Conservation (phyloP, 805 yeast genomes). For the Cyberlindnera saturnus region DNA sequence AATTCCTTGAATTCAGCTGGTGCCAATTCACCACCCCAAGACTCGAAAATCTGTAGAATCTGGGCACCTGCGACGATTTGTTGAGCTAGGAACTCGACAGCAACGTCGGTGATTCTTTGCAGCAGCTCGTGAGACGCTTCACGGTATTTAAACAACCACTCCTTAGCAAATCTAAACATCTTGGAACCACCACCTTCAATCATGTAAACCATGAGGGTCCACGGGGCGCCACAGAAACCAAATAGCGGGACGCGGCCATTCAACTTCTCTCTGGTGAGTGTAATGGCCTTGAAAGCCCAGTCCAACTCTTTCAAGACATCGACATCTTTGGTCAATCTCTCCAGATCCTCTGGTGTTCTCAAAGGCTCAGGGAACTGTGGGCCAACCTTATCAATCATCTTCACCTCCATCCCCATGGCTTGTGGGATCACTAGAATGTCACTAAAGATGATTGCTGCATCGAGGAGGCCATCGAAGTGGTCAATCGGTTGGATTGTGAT, state of each 20-base stretch:
- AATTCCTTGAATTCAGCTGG: constrained; percentile 85
- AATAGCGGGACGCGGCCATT: constrained; percentile 88
- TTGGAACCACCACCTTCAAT: constrained; percentile 96
- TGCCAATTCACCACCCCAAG: constrained; percentile 97
- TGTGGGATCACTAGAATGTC: constrained; percentile 96
- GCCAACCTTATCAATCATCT: constrained; percentile 91
- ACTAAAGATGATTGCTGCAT: constrained; percentile 95
- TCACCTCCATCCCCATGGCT: constrained; percentile 94
- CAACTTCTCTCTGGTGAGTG: constrained; percentile 79
- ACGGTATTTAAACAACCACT: constrained; percentile 84
- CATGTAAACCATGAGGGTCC: constrained; percentile 96
- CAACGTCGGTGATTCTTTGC: constrained; percentile 77
- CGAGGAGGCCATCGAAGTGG: constrained; percentile 82
- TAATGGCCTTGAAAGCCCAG: constrained; percentile 95
- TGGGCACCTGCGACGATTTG: constrained; percentile 98
- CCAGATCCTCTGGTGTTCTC: constrained; percentile 63
- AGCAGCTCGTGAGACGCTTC: constrained; percentile 64
- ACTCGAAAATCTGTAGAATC: constrained; percentile 93
- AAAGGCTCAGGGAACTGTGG: constrained; percentile 90
- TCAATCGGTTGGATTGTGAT: constrained; percentile 95
- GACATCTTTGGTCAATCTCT: constrained; percentile 51
- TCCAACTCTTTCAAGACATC: constrained; percentile 74
- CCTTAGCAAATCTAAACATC: constrained; percentile 83
- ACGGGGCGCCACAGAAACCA: constrained; percentile 97
- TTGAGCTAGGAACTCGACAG: constrained; percentile 86